Percentiles rank a stretch among this genome's conserved stretches.
phyloP scores from a whole-genome alignment of 192 early-diverging fungal species.

The Rhizophagus prolifer region DNA sequence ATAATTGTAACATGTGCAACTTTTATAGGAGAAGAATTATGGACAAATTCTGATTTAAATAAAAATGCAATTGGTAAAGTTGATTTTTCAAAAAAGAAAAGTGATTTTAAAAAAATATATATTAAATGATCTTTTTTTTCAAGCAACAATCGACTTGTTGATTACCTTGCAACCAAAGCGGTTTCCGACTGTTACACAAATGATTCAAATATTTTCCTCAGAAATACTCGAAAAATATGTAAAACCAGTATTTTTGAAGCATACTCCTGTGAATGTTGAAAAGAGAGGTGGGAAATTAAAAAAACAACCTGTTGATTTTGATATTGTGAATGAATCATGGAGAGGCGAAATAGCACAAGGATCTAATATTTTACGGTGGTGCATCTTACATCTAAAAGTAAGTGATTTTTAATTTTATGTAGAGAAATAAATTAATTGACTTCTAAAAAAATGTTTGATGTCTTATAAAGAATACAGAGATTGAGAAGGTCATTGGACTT shows the following conservation, averaged over 20 bases:
- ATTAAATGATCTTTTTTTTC: neutral
- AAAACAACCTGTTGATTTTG: neutral
- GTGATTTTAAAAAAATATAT: no score
- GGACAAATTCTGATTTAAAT: neutral
- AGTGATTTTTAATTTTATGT: neutral
- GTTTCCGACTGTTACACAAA: neutral
- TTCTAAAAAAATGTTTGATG: neutral
- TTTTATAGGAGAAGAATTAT: neutral
- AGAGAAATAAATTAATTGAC: neutral
- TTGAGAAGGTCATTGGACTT: conserved; percentile 16
- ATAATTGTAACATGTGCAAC: neutral
- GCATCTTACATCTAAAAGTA: neutral
- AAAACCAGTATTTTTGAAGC: neutral
- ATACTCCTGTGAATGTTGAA: neutral
- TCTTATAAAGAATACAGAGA: neutral
- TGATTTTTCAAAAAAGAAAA: neutral
- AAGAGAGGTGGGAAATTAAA: neutral
- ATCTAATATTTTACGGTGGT: neutral
- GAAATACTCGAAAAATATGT: conserved; percentile 11
- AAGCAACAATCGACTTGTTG: neutral
- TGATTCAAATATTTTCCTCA: neutral
- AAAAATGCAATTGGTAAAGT: neutral
- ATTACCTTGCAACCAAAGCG: neutral
- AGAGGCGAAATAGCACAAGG: conserved; percentile 1
- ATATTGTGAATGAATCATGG: neutral